Conservation (phyloP, 148 eudicot genomes). For the Amaranthus cruentus region DNA sequence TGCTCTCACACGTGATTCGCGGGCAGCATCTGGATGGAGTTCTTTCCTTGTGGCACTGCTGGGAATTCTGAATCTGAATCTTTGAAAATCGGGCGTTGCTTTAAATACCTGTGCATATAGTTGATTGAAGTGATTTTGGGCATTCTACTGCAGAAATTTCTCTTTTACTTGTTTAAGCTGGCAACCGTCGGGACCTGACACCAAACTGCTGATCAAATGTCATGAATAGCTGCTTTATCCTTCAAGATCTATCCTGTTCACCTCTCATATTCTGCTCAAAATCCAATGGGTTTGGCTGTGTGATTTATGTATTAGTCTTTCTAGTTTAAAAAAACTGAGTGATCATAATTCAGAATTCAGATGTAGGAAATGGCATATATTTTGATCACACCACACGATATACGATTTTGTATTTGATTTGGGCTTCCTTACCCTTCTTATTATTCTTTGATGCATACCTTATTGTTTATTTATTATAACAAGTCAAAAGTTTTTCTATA, state of each 20-base stretch:
- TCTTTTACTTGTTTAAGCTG: not conserved
- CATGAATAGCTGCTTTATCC: not conserved
- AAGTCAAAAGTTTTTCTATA: too few species aligned
- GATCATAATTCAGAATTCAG: too few species aligned
- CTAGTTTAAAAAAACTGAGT: too few species aligned
- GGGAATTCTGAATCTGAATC: not conserved
- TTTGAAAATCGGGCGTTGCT: not conserved
- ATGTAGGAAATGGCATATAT: too few species aligned
- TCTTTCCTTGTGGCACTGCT: not conserved
- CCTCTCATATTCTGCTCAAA: not conserved
- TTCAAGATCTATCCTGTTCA: not conserved
- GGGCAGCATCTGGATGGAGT: not conserved
- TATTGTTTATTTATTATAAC: too few species aligned
- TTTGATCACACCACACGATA: too few species aligned
- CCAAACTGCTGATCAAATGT: conserved; percentile 4
- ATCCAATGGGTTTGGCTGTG: not conserved
- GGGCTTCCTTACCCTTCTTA: too few species aligned
- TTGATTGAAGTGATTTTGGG: too few species aligned
- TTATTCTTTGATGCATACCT: too few species aligned
- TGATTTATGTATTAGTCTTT: not conserved
- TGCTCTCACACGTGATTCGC: conserved; percentile 1
- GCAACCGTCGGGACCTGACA: not conserved
- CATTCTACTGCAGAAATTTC: not conserved
- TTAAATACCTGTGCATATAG: not conserved
- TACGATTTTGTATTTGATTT: too few species aligned